phyloP scores from a whole-genome alignment of 371 early-diverging fungal species.

The Batrachochytrium dendrobatidis region DNA sequence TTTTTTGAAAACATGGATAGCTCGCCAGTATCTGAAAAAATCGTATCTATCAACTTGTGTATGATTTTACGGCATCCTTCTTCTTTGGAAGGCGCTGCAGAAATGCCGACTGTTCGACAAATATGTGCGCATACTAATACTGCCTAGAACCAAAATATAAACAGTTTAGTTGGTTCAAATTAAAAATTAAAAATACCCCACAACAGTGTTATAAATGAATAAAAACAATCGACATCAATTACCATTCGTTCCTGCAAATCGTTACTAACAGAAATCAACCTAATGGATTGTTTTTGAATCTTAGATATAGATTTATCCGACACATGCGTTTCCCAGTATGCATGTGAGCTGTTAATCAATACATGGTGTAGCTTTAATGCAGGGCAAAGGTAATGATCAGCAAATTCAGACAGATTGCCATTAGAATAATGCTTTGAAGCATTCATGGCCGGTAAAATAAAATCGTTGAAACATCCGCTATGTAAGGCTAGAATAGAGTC shows the following conservation, averaged over 20 bases:
- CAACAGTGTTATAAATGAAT: too few relatives aligned
- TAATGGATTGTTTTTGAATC: not conserved
- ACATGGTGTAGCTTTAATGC: slow-evolving; percentile 8
- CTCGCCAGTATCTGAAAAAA: too few relatives aligned
- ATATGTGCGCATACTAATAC: not conserved
- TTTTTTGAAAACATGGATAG: too few relatives aligned
- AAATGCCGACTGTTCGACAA: not conserved
- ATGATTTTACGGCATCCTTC: not conserved
- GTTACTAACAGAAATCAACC: too few relatives aligned
- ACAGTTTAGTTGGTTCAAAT: too few relatives aligned
- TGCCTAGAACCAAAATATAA: too few relatives aligned
- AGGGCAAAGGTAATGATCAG: slow-evolving; percentile 4
- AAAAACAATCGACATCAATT: too few relatives aligned
- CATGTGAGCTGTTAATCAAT: slow-evolving; percentile 5
- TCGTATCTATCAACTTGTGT: not conserved
- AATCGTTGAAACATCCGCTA: too few relatives aligned
- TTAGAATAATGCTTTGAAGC: not conserved
- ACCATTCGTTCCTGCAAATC: too few relatives aligned
- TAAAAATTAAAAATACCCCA: too few relatives aligned
- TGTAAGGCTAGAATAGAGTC: too few relatives aligned
- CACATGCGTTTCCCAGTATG: slow-evolving; percentile 10
- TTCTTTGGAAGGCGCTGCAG: not conserved
- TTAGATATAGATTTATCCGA: slow-evolving; percentile 1
- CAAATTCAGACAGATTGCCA: not conserved
- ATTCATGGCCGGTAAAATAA: too few relatives aligned